Conservation (phyloP, 768 basidiomycete species). For the Boletus sp. region DNA sequence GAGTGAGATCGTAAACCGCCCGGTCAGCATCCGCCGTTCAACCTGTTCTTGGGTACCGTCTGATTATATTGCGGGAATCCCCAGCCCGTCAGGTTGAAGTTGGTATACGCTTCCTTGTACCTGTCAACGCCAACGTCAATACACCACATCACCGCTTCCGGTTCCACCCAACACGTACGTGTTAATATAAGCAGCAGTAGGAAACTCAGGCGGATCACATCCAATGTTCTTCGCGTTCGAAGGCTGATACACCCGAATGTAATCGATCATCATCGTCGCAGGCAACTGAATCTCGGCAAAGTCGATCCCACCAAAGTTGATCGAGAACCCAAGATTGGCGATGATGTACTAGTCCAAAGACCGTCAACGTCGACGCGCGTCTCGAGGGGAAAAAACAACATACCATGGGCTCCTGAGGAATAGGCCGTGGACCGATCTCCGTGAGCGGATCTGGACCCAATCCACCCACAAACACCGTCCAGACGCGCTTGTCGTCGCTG, state of each 20-base stretch:
- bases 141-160: background rate
- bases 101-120: conserved; percentile 45
- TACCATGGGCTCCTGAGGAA: conserved; percentile 72
- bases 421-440: conserved; percentile 55
- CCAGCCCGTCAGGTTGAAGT: conserved; percentile 47
- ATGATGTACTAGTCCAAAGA: conserved; percentile 54
- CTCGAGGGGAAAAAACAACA: background rate
- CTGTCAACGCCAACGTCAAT: conserved; percentile 16
- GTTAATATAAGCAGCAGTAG: conserved; percentile 76
- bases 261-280: conserved; percentile 71
- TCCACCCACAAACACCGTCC: conserved; percentile 53
- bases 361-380: background rate
- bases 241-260: conserved; percentile 74
- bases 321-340: conserved; percentile 67
- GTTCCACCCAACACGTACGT: conserved; percentile 40
- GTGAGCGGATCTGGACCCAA: conserved; percentile 49
- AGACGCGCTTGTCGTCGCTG: conserved; percentile 50
- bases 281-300: conserved; percentile 53
- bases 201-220: conserved; percentile 69
- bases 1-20: conserved; percentile 3
- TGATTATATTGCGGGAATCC: conserved; percentile 41
- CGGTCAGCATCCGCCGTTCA: conserved; percentile 30
- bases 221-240: conserved; percentile 50
- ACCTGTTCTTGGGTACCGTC: conserved; percentile 58
- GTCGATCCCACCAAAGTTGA: conserved; percentile 67